Conservation (phyloP, 148 eudicot genomes). For the Vaccinium macrocarpon region DNA sequence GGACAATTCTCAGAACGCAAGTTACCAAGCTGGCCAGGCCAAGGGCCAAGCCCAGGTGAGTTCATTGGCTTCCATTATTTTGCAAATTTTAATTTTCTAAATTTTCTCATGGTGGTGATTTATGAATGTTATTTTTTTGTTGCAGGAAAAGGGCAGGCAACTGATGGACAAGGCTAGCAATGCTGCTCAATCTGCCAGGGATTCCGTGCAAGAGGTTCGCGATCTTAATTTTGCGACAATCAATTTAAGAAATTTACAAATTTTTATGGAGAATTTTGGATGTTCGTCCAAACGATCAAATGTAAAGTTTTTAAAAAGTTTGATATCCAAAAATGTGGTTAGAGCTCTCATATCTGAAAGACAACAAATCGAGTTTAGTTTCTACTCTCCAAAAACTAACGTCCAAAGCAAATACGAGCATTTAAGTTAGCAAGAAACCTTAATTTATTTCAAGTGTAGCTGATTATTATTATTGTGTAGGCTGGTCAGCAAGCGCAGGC, state of each 20-base stretch:
- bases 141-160: conserved; percentile 57
- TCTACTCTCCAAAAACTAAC: neutral
- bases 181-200: conserved; percentile 59
- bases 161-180: conserved; percentile 58
- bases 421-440: neutral
- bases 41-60: conserved; percentile 48
- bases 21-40: conserved; percentile 47
- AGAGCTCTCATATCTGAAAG: neutral
- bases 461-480: conserved; percentile 20
- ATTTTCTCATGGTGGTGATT: neutral
- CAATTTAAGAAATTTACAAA: neutral
- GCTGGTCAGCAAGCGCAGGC: conserved; percentile 57
- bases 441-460: neutral
- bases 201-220: conserved; percentile 42
- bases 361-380: neutral
- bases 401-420: neutral
- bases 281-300: neutral
- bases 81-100: neutral
- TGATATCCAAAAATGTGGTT: neutral
- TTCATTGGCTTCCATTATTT: neutral
- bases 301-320: too few relatives aligned
- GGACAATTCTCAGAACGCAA: conserved; percentile 30
- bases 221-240: neutral
- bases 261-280: neutral
- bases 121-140: neutral